phyloP scores from a whole-genome alignment of 352 stramenopile species.

The Phytophthora megakarya region DNA sequence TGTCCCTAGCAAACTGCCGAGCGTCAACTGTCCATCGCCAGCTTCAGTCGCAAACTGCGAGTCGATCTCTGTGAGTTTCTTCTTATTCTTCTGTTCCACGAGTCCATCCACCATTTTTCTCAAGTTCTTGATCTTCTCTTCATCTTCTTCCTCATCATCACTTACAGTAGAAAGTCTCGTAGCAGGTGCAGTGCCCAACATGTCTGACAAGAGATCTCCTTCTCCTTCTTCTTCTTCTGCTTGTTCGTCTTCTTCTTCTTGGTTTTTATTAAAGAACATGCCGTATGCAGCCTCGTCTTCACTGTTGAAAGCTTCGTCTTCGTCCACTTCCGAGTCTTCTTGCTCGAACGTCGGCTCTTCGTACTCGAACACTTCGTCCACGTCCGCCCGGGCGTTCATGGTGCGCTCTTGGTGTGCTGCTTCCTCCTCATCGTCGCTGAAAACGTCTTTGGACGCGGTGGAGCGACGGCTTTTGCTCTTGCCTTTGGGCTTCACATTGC shows the following conservation, averaged over 20 bases:
- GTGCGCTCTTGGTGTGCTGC: slow-evolving; percentile 51
- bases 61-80: slow-evolving; percentile 63
- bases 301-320: slow-evolving; percentile 94
- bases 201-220: slow-evolving; percentile 75
- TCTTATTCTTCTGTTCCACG: slow-evolving; percentile 53
- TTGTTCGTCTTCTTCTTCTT: slow-evolving; percentile 45
- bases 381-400: slow-evolving; percentile 73
- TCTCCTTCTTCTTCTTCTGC: slow-evolving; percentile 58
- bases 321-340: slow-evolving; percentile 93
- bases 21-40: slow-evolving; percentile 30
- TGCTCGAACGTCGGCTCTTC: slow-evolving; percentile 77
- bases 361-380: slow-evolving; percentile 85
- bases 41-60: slow-evolving; percentile 37
- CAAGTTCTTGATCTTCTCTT: slow-evolving; percentile 60
- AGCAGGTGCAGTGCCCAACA: slow-evolving; percentile 67
- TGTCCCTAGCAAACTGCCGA: slow-evolving; percentile 34
- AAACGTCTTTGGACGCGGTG: slow-evolving; percentile 56
- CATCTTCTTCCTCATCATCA: slow-evolving; percentile 43
- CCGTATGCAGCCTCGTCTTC: slow-evolving; percentile 92
- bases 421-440: slow-evolving; percentile 82
- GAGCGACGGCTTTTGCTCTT: not conserved
- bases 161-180: slow-evolving; percentile 55
- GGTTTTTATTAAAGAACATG: slow-evolving; percentile 76
- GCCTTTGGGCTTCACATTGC: slow-evolving; percentile 1
- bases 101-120: slow-evolving; percentile 55